Evolutionary conservation across 2,329 filamentous ascomycete species (phyloP).

Genomic region (Chalaropsis ovoidea): DNA sequence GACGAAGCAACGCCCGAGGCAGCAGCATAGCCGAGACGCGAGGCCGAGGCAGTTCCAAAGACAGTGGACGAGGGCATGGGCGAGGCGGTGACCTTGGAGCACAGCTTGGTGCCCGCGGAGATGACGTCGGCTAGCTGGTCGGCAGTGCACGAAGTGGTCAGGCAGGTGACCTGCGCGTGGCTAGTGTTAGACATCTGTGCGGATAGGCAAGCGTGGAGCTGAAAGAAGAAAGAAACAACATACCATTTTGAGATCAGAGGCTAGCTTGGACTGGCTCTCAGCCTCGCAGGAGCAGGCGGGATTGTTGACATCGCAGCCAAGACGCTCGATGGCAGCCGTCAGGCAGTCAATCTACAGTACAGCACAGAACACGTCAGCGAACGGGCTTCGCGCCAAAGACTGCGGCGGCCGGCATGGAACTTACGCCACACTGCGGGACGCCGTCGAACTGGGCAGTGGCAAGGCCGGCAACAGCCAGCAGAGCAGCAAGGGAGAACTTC

Average conservation of each 20-base stretch:
- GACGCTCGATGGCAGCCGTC: constrained; percentile 31
- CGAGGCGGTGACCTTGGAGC: constrained; percentile 28
- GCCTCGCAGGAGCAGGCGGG: constrained; percentile 35
- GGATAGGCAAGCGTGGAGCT: not conserved
- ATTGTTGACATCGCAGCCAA: constrained; percentile 34
- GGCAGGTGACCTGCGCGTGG: constrained; percentile 28
- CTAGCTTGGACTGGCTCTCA: constrained; percentile 31
- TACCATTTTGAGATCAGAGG: constrained; percentile 24
- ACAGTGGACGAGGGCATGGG: constrained; percentile 18
- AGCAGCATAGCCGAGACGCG: constrained; percentile 16
- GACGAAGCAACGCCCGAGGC: constrained; percentile 19
- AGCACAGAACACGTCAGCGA: constrained; percentile 6
- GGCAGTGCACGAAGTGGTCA: constrained; percentile 32
- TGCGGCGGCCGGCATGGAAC: constrained; percentile 25
- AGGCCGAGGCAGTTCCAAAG: constrained; percentile 1
- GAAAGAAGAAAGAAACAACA: constrained; percentile 27
- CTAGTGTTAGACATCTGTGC: not conserved
- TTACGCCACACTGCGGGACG: constrained; percentile 36
- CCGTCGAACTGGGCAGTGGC: constrained; percentile 35
- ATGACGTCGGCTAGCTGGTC: constrained; percentile 32
- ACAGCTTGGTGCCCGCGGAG: constrained; percentile 31
- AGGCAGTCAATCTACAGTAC: constrained; percentile 33
- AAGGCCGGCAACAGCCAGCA: constrained; percentile 29
- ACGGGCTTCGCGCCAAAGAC: not conserved
- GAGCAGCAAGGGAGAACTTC: constrained; percentile 33